Evolutionary conservation across 1,139 yeast species (phyloP), one percentile per base, ranked within the genome.

Genomic region (Blastobotrys petasosporus): DNA sequence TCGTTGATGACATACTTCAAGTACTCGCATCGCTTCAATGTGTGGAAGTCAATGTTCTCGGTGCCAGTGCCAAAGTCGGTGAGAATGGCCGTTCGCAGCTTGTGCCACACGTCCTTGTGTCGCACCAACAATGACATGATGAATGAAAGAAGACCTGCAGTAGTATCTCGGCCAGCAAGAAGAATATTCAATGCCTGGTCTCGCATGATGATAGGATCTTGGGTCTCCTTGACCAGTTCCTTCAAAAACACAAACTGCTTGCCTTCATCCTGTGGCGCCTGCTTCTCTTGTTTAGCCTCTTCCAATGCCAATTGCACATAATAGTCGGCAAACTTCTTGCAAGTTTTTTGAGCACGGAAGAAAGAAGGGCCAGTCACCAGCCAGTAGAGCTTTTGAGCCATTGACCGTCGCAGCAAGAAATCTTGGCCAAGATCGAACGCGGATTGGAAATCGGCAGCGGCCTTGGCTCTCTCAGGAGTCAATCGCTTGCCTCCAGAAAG

Each of bases 81-180:
- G 12, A 61, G 36, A 2, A 62, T 55, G 1, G 55, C 54, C 39
- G 53, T 50, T 29, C 66, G 51, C 32, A 62, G 55, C 41, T 55
- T 53, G 17, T 45, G 28, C 57, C 56, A 61, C 8, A 73, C 59
- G 1, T 61, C 61, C 10, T 75, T 75, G 56, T 74, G 69, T 47
- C 75, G 65, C 8, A 77, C 72, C 48, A 77, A 64, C 54, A 74
- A 76, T 51, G 63, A 70, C 46, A 75, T 64, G 20, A 66, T 53
- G 55, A 72, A 73, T 3, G 77, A 70, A 48, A 75, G 65, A 40
- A 72, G 62, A 6, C 73, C 73, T 5, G 79, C 78, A 28, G 79
- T 75, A 37, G 79, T 75, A 54, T 74, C 79, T 54, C 79, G 66
- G 23, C 78, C 79, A 25, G 79, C 79, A 31, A 75, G 64, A 51